Evolutionary conservation across 2,329 filamentous ascomycete species (phyloP), one percentile per base, ranked within the genome.

Genomic region (Sporothrix pallida): DNA sequence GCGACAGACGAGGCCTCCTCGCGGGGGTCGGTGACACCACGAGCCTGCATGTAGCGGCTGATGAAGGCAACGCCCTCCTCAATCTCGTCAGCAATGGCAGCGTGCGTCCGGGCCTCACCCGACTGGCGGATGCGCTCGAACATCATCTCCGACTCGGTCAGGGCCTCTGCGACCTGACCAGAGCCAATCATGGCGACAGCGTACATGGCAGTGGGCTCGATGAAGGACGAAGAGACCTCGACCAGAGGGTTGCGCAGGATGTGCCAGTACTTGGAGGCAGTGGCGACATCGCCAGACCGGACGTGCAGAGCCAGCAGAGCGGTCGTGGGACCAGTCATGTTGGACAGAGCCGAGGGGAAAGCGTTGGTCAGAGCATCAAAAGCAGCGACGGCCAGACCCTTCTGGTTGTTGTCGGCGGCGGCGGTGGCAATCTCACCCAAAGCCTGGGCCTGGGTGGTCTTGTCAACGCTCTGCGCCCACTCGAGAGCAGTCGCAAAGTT

Each of bases 151-250:
- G 93, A 91, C 80, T 96, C 90, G 13, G 87, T 85, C 74, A 98
- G 83, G 69, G 92, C 96, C 79, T 95, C 93, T n/a, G 91, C 90
- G 68, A 95, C 88, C 79, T 94, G 91, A 58, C 94, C 94, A 76
- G 93, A 93, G 72, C 93, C 92, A 80, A 98, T 92, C 81, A 98
- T 86, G 67, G 94, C 93, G 73, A 97, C 90, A 15, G 93, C 90
- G 79, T 95, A 97, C 94, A 98, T 97, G 73, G 93, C 89, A 13
- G 94, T 92, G 31, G 94, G 93, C 83, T 97, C 94, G 75, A 97
- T 92, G 81, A 97, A 91, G 46, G 90, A 85, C 72, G 87, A 81
- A 13, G 88, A 87, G 48, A 89, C 87, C 70, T 87, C 84, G 78
- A 89, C 86, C 74, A 90, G 87, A 1, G 90, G 87, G 76, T 85